phyloP scores from a whole-genome alignment of 1,139 yeast genomes.

The Sugiyamaella castrensis region DNA sequence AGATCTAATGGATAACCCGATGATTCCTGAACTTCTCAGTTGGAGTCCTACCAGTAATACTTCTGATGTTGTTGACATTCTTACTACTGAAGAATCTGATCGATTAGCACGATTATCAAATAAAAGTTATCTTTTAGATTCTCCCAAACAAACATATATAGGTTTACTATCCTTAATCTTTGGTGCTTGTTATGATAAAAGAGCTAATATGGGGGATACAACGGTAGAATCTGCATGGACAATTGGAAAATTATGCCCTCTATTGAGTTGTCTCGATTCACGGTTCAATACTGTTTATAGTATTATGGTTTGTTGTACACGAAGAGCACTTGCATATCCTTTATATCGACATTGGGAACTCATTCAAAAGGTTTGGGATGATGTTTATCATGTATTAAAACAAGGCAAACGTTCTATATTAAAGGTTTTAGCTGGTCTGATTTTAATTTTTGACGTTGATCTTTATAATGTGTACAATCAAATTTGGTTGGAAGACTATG shows the following conservation, averaged over 20 bases:
- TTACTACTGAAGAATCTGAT: conserved; percentile 38
- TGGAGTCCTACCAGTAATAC: conserved; percentile 52
- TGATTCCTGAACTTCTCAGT: conserved; percentile 49
- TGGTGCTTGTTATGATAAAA: conserved; percentile 67
- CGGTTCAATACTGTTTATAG: conserved; percentile 49
- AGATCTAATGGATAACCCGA: conserved; percentile 58
- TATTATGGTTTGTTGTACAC: conserved; percentile 55
- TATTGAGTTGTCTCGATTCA: conserved; percentile 67
- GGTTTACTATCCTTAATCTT: conserved; percentile 65
- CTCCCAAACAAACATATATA: conserved; percentile 53
- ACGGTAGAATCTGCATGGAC: conserved; percentile 94
- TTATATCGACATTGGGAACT: conserved; percentile 70
- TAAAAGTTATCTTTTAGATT: conserved; percentile 50
- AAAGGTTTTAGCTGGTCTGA: conserved; percentile 54
- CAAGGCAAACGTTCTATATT: conserved; percentile 69
- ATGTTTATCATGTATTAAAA: conserved; percentile 60
- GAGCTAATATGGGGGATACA: conserved; percentile 75
- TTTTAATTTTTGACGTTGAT: conserved; percentile 78
- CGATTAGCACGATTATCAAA: conserved; percentile 66
- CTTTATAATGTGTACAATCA: conserved; percentile 84
- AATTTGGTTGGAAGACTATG: conserved; percentile 74
- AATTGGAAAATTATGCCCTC: conserved; percentile 80
- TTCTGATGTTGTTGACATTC: conserved; percentile 35
- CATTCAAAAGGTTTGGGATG: conserved; percentile 65
- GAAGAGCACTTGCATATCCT: conserved; percentile 78